phyloP scores from a whole-genome alignment of 208 protist genomes.

The Spongospora subterranea region DNA sequence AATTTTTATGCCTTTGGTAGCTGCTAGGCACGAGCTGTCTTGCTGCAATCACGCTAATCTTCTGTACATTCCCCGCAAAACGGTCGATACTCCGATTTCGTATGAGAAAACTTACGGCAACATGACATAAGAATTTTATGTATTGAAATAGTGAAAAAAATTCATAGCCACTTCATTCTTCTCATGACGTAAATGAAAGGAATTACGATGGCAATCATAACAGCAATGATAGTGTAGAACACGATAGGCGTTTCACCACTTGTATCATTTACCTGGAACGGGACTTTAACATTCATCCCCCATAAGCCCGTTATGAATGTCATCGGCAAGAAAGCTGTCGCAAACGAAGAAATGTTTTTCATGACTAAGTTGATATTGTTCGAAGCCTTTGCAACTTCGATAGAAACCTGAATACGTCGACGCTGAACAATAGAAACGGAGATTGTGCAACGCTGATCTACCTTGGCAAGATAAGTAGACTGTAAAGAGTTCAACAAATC shows the following conservation, averaged over 20 bases:
- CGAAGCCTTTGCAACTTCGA: constrained; percentile 26
- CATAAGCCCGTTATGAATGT: constrained; percentile 35
- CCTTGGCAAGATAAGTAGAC: constrained; percentile 31
- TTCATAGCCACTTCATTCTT: constrained; percentile 3
- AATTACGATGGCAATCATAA: not conserved
- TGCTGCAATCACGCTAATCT: too few species aligned
- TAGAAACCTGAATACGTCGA: not conserved
- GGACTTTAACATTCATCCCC: constrained; percentile 47
- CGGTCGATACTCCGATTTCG: too few species aligned
- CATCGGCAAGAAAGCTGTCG: constrained; percentile 6
- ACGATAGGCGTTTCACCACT: not conserved
- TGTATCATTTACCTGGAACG: not conserved
- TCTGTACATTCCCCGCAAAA: too few species aligned
- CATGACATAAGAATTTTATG: too few species aligned
- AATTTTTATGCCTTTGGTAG: too few species aligned
- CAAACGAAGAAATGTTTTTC: constrained; percentile 41
- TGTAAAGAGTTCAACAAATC: constrained; percentile 10
- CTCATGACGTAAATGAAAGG: constrained; percentile 26
- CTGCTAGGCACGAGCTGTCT: too few species aligned
- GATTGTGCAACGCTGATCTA: too few species aligned
- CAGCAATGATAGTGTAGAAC: not conserved
- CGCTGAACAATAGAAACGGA: not conserved
- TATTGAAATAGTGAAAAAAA: not conserved
- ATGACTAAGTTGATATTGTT: constrained; percentile 53
- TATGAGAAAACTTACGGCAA: too few species aligned